These are phyloP conservation scores for Nakazawaea wickerhamii DNA, from an alignment of 805 yeast species.

Conservation along the genomic window DNA sequence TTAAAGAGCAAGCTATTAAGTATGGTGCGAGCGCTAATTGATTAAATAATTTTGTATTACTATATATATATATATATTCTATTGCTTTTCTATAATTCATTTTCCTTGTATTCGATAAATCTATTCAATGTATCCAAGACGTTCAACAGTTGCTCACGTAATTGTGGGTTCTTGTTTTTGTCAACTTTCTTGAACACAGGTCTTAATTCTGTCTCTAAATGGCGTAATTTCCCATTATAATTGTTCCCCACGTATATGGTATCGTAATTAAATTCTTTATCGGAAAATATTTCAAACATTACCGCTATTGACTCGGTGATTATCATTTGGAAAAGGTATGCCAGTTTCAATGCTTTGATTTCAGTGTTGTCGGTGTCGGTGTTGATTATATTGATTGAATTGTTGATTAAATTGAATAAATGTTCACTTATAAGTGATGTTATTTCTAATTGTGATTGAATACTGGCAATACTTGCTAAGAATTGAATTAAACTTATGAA, in stretches of 20 bases:
- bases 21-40: conserved; percentile 40
- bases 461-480: conserved; percentile 20
- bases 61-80: not conserved
- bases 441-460: conserved; percentile 7
- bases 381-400: not conserved
- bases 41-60: not conserved
- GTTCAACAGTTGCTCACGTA: conserved; percentile 64
- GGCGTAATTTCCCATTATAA: conserved; percentile 37
- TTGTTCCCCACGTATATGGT: conserved; percentile 53
- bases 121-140: conserved; percentile 61
- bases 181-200: conserved; percentile 58
- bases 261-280: conserved; percentile 63
- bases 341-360: not conserved
- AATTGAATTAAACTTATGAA: conserved; percentile 20
- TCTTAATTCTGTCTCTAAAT: conserved; percentile 42
- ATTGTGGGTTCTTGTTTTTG: conserved; percentile 49
- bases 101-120: conserved; percentile 70
- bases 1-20: conserved; percentile 71
- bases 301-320: conserved; percentile 57
- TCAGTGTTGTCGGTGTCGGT: not conserved
- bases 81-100: conserved; percentile 27
- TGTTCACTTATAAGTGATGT: conserved; percentile 2
- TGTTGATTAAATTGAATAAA: conserved; percentile 3
- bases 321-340: conserved; percentile 20
- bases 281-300: conserved; percentile 77